Base-by-base conservation (phyloP, 2,329 filamentous ascomycete genomes). In the Alternaria tenuissima region DNA sequence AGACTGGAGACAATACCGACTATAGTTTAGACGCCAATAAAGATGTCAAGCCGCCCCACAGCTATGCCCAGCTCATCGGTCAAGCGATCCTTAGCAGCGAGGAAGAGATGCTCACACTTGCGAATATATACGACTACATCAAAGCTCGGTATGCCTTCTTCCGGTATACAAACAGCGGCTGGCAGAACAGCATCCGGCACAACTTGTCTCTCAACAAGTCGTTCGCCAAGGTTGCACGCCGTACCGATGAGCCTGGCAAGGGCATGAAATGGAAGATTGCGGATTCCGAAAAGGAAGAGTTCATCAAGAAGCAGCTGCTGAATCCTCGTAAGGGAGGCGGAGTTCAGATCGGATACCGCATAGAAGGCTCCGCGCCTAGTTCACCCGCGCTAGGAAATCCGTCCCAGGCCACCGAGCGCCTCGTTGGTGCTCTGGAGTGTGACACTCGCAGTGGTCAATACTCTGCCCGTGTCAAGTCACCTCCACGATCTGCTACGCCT, bases 181-280 rank as follows among this genome's bases (percentile, higher is more conserved):
- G 96, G 96, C 95, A 97, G 88, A 99, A 99, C 77, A 97, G 93
- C 0, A 99, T 99, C 67, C 90, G 95, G 12, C 95, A 99, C 77
- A 99, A 99, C 70, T 80, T 99, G 14, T 98, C 95, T 1, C 81
- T 99, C 42, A 98, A 96, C 78, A 97, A 97, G 76, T 89, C 91
- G 0, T 99, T 99, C 73, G 89, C 93, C 70, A 99, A 99, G 78
- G 91, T 97, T 8, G 91, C 95, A 3, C 89, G 95, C 47, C 90
- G 92, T 16, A 97, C 93, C 0, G 93, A 98, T 69, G 95, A 99
- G 76, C 95, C 95, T 22, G 95, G 95, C 12, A 99, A 99, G 78
- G 95, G 95, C 28, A 98, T 97, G 93, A 98, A 98, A 77, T 99
- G 95, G 95, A 92, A 94, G 79, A 94, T 99, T 73, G 89, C 92